A percentile compares a stretch with the other conserved stretches of the same genome.
These are phyloP conservation scores for Dipteronia dyeriana DNA, from an alignment of 345 rosid genomes.

Conservation along the genomic window DNA sequence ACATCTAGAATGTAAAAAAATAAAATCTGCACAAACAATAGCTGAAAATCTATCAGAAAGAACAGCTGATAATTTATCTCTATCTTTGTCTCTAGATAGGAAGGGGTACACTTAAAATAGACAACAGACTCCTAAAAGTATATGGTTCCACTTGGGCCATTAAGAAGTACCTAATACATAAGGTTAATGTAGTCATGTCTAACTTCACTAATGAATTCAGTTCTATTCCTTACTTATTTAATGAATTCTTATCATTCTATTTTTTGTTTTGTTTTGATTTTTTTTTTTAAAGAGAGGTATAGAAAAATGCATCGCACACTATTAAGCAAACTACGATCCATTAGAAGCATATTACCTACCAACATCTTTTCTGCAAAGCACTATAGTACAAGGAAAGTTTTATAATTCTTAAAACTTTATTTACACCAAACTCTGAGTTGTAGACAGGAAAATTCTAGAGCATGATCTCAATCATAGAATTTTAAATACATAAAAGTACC, in stretches of 20 bases:
- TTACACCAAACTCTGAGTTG: neutral
- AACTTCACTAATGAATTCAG: neutral
- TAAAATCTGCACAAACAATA: neutral
- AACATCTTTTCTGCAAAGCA: neutral
- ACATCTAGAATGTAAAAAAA: neutral
- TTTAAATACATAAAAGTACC: conserved; percentile 40
- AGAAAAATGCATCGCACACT: neutral
- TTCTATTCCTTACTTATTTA: neutral
- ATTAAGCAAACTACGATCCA: neutral
- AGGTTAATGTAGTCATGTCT: neutral
- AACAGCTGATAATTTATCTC: neutral
- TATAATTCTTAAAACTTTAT: neutral
- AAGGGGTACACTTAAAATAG: neutral
- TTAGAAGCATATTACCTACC: neutral
- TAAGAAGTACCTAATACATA: neutral
- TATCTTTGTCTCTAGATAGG: too few species aligned
- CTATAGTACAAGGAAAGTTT: neutral
- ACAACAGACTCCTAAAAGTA: neutral
- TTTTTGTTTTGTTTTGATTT: too few species aligned
- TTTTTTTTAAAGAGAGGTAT: neutral
- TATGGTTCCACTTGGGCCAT: neutral
- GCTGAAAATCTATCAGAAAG: neutral
- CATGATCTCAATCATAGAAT: neutral
- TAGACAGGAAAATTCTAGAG: neutral
- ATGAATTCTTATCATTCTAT: neutral